Conservation (phyloP, 2,329 filamentous ascomycete species). For the Cordyceps javanica region DNA sequence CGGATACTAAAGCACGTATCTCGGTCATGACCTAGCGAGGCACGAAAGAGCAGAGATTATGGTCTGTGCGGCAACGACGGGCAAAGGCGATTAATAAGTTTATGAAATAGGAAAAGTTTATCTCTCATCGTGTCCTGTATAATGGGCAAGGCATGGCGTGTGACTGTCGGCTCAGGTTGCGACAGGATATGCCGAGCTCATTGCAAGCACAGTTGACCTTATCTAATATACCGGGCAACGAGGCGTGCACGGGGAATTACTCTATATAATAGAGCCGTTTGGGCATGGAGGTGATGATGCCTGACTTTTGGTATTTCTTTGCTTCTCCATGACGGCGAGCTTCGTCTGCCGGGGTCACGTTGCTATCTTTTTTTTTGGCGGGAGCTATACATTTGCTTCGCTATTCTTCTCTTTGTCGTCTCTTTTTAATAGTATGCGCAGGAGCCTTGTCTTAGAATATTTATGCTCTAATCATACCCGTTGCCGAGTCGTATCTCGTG, state of each 20-base stretch:
- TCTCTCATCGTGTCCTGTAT: slow-evolving; percentile 7
- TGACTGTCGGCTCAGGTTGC: neutral
- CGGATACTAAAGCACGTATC: slow-evolving; percentile 66
- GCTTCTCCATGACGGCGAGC: neutral
- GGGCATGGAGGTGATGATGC: neutral
- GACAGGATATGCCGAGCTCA: slow-evolving; percentile 1
- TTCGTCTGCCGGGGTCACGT: neutral
- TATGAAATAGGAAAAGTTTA: slow-evolving; percentile 11
- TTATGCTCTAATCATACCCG: slow-evolving; percentile 9
- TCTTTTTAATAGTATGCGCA: slow-evolving; percentile 13
- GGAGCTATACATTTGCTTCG: slow-evolving; percentile 2
- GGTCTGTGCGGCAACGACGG: neutral
- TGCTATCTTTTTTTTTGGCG: slow-evolving; percentile 9
- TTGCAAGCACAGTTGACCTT: neutral
- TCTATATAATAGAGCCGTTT: neutral
- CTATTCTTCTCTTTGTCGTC: slow-evolving; percentile 8
- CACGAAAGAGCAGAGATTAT: neutral
- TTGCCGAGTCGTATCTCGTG: neutral
- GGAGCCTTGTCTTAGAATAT: slow-evolving; percentile 12
- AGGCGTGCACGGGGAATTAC: neutral
- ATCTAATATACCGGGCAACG: slow-evolving; percentile 1
- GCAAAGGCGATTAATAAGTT: slow-evolving; percentile 7
- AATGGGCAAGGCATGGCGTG: neutral
- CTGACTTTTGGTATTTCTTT: slow-evolving; percentile 6
- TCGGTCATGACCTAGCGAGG: neutral